Evolutionary conservation across 495 filamentous ascomycete species (phyloP).

Genomic region (Hypomontagnella monticulosa): DNA sequence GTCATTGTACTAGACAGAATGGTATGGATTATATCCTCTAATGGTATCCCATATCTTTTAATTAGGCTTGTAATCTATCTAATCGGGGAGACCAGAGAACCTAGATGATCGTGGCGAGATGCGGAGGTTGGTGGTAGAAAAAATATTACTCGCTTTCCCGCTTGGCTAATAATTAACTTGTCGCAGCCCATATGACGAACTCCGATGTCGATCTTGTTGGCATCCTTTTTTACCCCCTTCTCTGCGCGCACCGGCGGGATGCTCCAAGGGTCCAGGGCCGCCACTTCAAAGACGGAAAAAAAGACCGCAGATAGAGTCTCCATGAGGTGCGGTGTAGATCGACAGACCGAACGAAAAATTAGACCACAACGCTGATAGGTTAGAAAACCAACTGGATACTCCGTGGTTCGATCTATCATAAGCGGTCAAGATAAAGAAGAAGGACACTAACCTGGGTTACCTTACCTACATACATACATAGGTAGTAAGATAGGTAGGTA

Average conservation of each 20-base stretch:
- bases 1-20: conserved; percentile 11
- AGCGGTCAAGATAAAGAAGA: conserved; percentile 46
- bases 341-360: conserved; percentile 38
- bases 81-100: conserved; percentile 21
- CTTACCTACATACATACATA: conserved; percentile 2
- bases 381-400: conserved; percentile 25
- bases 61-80: conserved; percentile 34
- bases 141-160: conserved; percentile 31
- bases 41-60: conserved; percentile 22
- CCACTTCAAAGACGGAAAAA: conserved; percentile 23
- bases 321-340: conserved; percentile 46
- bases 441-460: conserved; percentile 8
- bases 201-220: conserved; percentile 39
- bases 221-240: conserved; percentile 5
- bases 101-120: conserved; percentile 41
- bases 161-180: conserved; percentile 41
- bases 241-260: conserved; percentile 20
- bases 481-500: conserved; percentile 4
- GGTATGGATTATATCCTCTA: conserved; percentile 7
- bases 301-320: conserved; percentile 34
- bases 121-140: conserved; percentile 36
- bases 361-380: conserved; percentile 34
- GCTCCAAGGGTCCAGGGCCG: conserved; percentile 17
- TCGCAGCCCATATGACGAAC: conserved; percentile 42
- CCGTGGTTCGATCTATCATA: conserved; percentile 39